Evolutionary conservation across 176 grass and related monocot species (phyloP), one percentile per base, ranked within the genome.

Genomic region (Bonia amplexicaulis): DNA sequence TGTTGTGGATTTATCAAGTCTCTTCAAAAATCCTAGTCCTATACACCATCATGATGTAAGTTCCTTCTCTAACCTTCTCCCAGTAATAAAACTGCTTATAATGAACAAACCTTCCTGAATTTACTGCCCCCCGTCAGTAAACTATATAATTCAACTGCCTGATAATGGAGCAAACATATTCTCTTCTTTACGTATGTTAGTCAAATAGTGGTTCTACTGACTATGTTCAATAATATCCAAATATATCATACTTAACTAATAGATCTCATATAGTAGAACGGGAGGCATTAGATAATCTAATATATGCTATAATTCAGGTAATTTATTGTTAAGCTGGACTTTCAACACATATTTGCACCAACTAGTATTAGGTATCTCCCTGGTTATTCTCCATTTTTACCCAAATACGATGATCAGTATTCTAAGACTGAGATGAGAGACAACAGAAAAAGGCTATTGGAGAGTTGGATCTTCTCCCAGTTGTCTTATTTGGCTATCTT

Each of bases 11-110:
- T 41, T 97, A 76, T 94, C 94, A 45, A 90, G 49, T 46, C 46
- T 94, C 91, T 80, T 81, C 87, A 6, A 85, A 80, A 44, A 72
- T 94, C 70, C 31, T 93, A 67, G 91, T 97, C n/a, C 46, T 92
- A 39, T 97, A 83, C 63, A 74, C 42, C 53, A 13, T 85, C 33
- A 97, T 93, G 94, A 97, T 97, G 94, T 97, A 80, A 90, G 91
- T 90, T 73, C 72, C 67, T 59, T 85, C 42, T 75, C 14, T 61
- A 71, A 76, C n/a, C 51, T 29, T 67, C 69, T 58, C 26, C 14
- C 49, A 12, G 6, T 8, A 71, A 79, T 20, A 64, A 44, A 7
- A 22, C 42, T 79, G 20, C 0, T 53, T 0, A 1, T 23, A 69
- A n/a, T 6, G 1, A 55, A 71, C 13, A 71, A 42, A 42, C 65